A percentile compares a stretch with the other conserved stretches of the same genome.
Evolutionary conservation across 2,329 filamentous ascomycete species (phyloP).

Genomic region (Paraphoma chrysanthemicola): DNA sequence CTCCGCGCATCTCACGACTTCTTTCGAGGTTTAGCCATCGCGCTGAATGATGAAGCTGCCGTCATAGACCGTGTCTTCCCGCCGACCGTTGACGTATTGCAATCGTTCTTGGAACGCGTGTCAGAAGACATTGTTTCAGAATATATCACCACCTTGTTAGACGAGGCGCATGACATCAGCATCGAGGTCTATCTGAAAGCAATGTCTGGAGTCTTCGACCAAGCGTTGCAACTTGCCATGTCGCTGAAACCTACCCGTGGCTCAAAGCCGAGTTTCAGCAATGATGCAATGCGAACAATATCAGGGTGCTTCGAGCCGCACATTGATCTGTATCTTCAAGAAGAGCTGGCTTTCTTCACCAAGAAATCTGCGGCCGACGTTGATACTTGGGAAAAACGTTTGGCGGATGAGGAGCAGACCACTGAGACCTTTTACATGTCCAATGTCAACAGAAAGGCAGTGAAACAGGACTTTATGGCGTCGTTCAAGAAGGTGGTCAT

Average conservation of each 20-base stretch:
- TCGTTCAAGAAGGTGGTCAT: slow-evolving; percentile 99
- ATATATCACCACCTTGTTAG: slow-evolving; percentile 84
- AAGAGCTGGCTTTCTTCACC: slow-evolving; percentile 88
- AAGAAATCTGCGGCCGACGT: slow-evolving; percentile 79
- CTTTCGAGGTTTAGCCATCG: slow-evolving; percentile 75
- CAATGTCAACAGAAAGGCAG: slow-evolving; percentile 90
- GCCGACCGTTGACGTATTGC: slow-evolving; percentile 71
- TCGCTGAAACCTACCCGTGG: slow-evolving; percentile 72
- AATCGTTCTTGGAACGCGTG: slow-evolving; percentile 80
- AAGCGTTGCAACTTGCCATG: slow-evolving; percentile 78
- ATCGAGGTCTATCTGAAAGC: slow-evolving; percentile 82
- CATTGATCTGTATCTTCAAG: slow-evolving; percentile 89
- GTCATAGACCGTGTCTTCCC: slow-evolving; percentile 87
- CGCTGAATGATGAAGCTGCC: slow-evolving; percentile 81
- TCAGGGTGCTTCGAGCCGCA: slow-evolving; percentile 85
- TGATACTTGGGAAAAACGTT: slow-evolving; percentile 85
- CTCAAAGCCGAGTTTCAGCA: slow-evolving; percentile 65
- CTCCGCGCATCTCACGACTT: slow-evolving; percentile 83
- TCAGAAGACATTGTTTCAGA: slow-evolving; percentile 83
- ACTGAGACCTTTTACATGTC: slow-evolving; percentile 96
- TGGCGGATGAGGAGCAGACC: slow-evolving; percentile 87
- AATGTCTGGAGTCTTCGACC: slow-evolving; percentile 86
- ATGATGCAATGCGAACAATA: slow-evolving; percentile 72
- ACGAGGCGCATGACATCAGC: slow-evolving; percentile 81
- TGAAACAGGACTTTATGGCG: slow-evolving; percentile 93